These are phyloP conservation scores for Pseudogymnoascus sp. DNA, from an alignment of 2,329 filamentous ascomycete species.

Conservation along the genomic window DNA sequence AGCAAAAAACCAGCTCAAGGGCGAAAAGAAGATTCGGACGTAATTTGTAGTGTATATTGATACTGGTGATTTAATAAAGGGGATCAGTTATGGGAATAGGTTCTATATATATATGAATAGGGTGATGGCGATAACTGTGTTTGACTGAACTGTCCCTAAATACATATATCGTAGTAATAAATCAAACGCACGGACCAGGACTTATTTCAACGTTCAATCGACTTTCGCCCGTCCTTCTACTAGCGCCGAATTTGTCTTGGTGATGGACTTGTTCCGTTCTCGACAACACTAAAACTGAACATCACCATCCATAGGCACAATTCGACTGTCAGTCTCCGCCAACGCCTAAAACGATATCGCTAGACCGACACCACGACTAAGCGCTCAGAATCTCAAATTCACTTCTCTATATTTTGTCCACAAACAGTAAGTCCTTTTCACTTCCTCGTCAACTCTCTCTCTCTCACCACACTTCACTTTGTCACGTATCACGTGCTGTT, in stretches of 20 bases:
- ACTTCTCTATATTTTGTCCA: background rate
- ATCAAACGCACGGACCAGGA: background rate
- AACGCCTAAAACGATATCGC: background rate
- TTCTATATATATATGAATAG: background rate
- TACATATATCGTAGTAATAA: background rate
- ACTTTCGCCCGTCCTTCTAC: background rate
- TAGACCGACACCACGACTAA: background rate
- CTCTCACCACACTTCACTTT: background rate
- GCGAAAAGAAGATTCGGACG: background rate
- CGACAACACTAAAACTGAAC: constrained; percentile 1
- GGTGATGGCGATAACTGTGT: background rate
- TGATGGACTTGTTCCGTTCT: background rate
- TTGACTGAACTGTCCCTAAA: background rate
- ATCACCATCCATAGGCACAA: background rate
- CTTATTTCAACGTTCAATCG: background rate
- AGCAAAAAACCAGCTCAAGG: background rate
- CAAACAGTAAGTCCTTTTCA: background rate
- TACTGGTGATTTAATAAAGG: background rate
- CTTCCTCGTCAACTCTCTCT: background rate
- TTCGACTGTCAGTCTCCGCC: background rate
- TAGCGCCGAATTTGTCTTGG: constrained; percentile 1
- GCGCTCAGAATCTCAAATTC: background rate
- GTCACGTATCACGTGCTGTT: background rate
- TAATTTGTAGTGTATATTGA: background rate
- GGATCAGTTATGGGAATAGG: background rate